Evolutionary conservation across 2,329 filamentous ascomycete species (phyloP).

Genomic region (Neurospora sp.): DNA sequence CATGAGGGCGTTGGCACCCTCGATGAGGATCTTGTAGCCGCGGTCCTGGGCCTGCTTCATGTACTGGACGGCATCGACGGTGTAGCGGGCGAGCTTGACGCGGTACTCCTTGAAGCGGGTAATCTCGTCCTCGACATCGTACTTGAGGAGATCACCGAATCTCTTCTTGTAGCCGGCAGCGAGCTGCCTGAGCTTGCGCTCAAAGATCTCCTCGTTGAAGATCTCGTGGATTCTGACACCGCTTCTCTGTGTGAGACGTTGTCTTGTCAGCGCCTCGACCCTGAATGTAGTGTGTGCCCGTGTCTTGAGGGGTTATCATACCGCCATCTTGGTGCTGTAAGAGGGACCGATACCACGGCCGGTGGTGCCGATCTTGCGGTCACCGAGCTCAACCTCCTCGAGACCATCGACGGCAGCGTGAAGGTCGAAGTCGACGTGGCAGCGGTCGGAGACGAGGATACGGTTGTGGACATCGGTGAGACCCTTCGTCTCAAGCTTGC

Average conservation of each 20-base stretch:
- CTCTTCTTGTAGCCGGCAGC: slow-evolving; percentile 55
- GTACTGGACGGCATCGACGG: slow-evolving; percentile 57
- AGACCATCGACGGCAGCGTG: slow-evolving; percentile 58
- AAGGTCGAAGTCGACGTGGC: slow-evolving; percentile 53
- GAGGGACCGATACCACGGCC: slow-evolving; percentile 22
- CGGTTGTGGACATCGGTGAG: slow-evolving; percentile 43
- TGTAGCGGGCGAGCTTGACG: slow-evolving; percentile 45
- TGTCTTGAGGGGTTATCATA: slow-evolving; percentile 1
- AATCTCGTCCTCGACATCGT: slow-evolving; percentile 63
- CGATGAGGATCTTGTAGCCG: slow-evolving; percentile 52
- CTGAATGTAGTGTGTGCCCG: slow-evolving; percentile 12
- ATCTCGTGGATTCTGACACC: slow-evolving; percentile 59
- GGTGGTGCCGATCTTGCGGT: slow-evolving; percentile 34
- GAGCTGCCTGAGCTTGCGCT: slow-evolving; percentile 52
- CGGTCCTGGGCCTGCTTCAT: slow-evolving; percentile 50
- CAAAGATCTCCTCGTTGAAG: slow-evolving; percentile 56
- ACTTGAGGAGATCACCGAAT: slow-evolving; percentile 44
- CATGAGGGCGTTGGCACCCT: slow-evolving; percentile 59
- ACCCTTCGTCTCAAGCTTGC: slow-evolving; percentile 49
- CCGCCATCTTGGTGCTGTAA: slow-evolving; percentile 19
- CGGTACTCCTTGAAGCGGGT: slow-evolving; percentile 49
- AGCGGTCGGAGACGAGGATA: slow-evolving; percentile 52
- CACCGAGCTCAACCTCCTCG: slow-evolving; percentile 43
- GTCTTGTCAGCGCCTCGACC: slow-evolving; percentile 26
- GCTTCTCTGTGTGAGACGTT: slow-evolving; percentile 34